A percentile compares a stretch with the other conserved stretches of the same genome.
Conservation (phyloP, 441 rosid genomes). For the Pelargonium australe region DNA sequence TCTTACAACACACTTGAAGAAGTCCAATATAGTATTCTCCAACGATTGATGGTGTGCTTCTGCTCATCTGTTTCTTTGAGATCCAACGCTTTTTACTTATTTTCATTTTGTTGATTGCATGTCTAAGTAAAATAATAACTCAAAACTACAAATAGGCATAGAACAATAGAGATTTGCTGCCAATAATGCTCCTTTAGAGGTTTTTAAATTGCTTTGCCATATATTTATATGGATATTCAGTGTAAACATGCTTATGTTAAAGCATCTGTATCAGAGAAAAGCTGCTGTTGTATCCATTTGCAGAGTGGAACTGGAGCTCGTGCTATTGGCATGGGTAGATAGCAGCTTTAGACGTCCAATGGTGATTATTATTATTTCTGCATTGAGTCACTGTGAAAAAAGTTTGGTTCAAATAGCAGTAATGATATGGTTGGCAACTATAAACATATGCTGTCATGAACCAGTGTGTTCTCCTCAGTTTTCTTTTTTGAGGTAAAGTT, state of each 20-base stretch:
- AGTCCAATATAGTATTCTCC: not conserved
- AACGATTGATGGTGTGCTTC: too few relatives aligned
- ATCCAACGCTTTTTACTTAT: too few relatives aligned
- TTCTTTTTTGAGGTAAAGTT: not conserved
- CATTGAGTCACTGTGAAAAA: not conserved
- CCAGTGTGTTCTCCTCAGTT: not conserved
- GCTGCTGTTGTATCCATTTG: not conserved
- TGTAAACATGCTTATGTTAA: not conserved
- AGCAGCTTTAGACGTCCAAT: not conserved
- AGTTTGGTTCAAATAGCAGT: not conserved
- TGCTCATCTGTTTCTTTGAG: too few relatives aligned
- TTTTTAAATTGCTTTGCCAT: not conserved
- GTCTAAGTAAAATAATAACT: too few relatives aligned
- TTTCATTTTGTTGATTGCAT: too few relatives aligned
- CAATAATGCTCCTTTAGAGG: not conserved
- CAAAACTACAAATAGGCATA: too few relatives aligned
- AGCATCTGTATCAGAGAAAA: not conserved
- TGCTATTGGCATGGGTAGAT: not conserved
- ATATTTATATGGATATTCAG: not conserved
- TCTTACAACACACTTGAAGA: slow-evolving; percentile 4
- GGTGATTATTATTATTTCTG: not conserved
- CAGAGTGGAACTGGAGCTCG: not conserved
- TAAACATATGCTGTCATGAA: not conserved
- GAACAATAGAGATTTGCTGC: not conserved
- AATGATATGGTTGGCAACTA: not conserved